Conservation (phyloP, 768 basidiomycete species). For the Rubroboletus satanas region DNA sequence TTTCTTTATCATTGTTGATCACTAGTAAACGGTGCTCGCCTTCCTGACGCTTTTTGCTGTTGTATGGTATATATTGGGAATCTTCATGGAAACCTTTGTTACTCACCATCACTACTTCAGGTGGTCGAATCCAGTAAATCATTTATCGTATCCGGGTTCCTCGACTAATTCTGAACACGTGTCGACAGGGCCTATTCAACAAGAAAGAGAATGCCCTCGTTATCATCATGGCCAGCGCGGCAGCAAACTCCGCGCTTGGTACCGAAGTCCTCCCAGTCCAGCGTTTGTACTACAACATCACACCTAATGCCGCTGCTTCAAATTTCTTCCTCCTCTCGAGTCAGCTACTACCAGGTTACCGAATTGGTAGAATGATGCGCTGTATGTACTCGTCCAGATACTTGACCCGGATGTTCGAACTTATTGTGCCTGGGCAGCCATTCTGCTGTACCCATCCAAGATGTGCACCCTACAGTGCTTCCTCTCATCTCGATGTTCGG, state of each 20-base stretch:
- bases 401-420: background rate
- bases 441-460: constrained; percentile 41
- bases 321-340: constrained; percentile 43
- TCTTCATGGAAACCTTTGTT: constrained; percentile 43
- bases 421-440: constrained; percentile 4
- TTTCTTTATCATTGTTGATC: background rate
- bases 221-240: constrained; percentile 54
- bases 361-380: constrained; percentile 52
- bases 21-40: constrained; percentile 50
- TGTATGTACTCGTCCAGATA: constrained; percentile 25
- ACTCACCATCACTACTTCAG: constrained; percentile 42
- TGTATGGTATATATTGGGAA: constrained; percentile 48
- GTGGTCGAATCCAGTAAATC: constrained; percentile 48
- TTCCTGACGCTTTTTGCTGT: constrained; percentile 56
- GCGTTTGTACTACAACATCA: constrained; percentile 49
- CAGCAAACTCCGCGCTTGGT: constrained; percentile 51
- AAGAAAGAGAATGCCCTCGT: constrained; percentile 59
- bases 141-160: background rate
- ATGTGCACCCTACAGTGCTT: constrained; percentile 37
- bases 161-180: background rate
- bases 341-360: constrained; percentile 41
- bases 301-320: constrained; percentile 44
- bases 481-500: constrained; percentile 27
- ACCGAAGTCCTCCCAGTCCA: constrained; percentile 56
- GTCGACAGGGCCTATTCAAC: constrained; percentile 48